phyloP scores from a whole-genome alignment of 2,329 filamentous ascomycete genomes.

The Pseudomassariella vexata region DNA sequence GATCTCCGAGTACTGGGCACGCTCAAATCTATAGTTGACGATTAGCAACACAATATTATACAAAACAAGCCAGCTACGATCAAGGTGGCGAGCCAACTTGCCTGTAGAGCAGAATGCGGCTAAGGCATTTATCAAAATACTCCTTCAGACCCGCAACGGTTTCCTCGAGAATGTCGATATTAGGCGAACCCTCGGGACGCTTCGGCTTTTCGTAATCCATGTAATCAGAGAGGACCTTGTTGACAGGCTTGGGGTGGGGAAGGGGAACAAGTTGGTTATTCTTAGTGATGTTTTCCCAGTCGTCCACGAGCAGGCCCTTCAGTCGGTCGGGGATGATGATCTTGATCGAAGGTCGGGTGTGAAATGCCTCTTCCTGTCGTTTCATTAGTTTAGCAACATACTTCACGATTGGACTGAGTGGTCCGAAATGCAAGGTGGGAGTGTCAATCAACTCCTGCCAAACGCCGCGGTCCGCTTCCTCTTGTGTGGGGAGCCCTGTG shows the following conservation, averaged over 20 bases:
- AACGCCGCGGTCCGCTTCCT: not conserved
- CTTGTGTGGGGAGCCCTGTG: not conserved
- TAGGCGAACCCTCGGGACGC: constrained; percentile 59
- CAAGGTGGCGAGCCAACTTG: constrained; percentile 26
- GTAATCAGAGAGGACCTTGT: constrained; percentile 76
- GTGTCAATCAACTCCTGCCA: not conserved
- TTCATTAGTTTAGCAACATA: not conserved
- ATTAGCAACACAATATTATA: constrained; percentile 18
- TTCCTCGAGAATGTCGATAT: constrained; percentile 84
- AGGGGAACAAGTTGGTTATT: constrained; percentile 84
- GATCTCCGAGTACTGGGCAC: constrained; percentile 77
- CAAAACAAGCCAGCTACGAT: too few species aligned
- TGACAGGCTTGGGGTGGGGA: constrained; percentile 70
- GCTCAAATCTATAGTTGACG: constrained; percentile 67
- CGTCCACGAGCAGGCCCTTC: constrained; percentile 89
- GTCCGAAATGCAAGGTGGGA: constrained; percentile 4
- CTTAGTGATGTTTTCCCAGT: constrained; percentile 98
- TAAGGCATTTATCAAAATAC: constrained; percentile 89
- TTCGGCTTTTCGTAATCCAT: constrained; percentile 62
- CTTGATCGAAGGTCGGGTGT: constrained; percentile 77
- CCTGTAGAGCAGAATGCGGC: constrained; percentile 82
- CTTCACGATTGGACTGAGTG: not conserved
- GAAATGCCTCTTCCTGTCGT: constrained; percentile 78
- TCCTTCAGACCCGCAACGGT: constrained; percentile 79
- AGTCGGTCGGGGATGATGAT: constrained; percentile 82